Evolutionary conservation across 371 early-diverging fungal species (phyloP).

Genomic region (Thermomucor indicae-seudaticae): DNA sequence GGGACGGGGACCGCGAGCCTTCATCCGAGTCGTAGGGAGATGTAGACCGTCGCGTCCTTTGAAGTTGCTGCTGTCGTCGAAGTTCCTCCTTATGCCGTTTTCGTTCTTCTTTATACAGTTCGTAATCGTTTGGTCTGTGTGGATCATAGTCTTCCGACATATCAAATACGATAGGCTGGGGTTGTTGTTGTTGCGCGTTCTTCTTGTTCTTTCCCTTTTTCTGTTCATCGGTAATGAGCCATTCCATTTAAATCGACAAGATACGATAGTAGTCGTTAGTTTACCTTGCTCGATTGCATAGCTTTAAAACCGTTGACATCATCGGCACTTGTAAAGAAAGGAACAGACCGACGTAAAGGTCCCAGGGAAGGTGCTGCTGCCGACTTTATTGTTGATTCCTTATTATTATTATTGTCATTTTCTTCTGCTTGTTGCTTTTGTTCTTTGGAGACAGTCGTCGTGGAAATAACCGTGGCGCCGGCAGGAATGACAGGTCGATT

Average conservation of each 20-base stretch:
- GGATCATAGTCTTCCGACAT: constrained; percentile 60
- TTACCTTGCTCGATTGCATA: constrained; percentile 8
- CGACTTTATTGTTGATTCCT: not conserved
- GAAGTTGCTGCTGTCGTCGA: constrained; percentile 13
- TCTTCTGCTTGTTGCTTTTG: not conserved
- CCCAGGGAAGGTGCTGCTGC: not conserved
- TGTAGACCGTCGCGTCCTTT: constrained; percentile 7
- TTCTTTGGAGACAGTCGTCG: constrained; percentile 27
- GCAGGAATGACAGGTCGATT: constrained; percentile 39
- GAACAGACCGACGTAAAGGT: constrained; percentile 2
- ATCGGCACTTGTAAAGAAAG: constrained; percentile 22
- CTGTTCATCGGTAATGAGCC: constrained; percentile 1
- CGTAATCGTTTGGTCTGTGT: constrained; percentile 59
- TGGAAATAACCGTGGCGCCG: constrained; percentile 38
- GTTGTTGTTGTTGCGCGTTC: constrained; percentile 15
- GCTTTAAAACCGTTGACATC: constrained; percentile 35
- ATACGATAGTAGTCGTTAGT: not conserved
- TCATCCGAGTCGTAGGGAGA: constrained; percentile 23
- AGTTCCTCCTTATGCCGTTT: constrained; percentile 25
- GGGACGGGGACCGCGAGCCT: not conserved
- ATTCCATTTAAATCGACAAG: not conserved
- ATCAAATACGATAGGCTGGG: constrained; percentile 31
- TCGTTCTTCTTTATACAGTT: constrained; percentile 52
- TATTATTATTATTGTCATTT: not conserved
- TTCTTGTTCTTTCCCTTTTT: constrained; percentile 22